Evolutionary conservation across 2,329 filamentous ascomycete genomes (phyloP).

Genomic region (Sclerotinia nivalis): DNA sequence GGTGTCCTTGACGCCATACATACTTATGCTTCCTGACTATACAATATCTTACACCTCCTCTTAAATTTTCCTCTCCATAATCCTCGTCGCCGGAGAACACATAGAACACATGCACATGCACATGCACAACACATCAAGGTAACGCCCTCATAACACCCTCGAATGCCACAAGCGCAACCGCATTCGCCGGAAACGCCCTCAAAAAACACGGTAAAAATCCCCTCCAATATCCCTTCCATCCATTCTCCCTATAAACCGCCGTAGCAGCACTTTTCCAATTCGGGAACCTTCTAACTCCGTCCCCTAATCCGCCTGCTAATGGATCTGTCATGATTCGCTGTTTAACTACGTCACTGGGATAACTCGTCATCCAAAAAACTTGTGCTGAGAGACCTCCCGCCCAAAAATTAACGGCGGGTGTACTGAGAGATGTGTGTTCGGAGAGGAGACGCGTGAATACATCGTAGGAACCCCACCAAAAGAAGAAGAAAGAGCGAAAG

Average conservation of each 20-base stretch:
- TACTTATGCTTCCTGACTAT: background rate
- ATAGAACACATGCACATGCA: no score
- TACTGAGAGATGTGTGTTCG: slow-evolving; percentile 67
- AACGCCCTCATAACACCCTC: slow-evolving; percentile 81
- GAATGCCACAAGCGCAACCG: slow-evolving; percentile 88
- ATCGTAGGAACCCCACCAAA: slow-evolving; percentile 97
- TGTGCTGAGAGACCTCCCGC: slow-evolving; percentile 91
- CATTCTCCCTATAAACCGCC: slow-evolving; percentile 74
- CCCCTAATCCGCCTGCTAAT: slow-evolving; percentile 67
- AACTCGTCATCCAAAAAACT: slow-evolving; percentile 90
- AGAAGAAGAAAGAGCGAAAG: slow-evolving; percentile 94
- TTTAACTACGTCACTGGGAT: slow-evolving; percentile 92
- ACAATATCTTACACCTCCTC: slow-evolving; percentile 3
- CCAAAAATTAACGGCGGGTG: slow-evolving; percentile 92
- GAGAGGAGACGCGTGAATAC: slow-evolving; percentile 70
- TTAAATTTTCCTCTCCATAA: background rate
- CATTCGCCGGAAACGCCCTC: slow-evolving; percentile 93
- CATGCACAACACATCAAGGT: slow-evolving; percentile 28
- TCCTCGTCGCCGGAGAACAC: background rate
- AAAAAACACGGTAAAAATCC: slow-evolving; percentile 94
- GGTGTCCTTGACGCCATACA: background rate
- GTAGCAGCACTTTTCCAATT: slow-evolving; percentile 78
- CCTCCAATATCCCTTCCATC: slow-evolving; percentile 82
- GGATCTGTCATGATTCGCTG: slow-evolving; percentile 97
- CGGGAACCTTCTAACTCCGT: slow-evolving; percentile 67